Conservation (phyloP, 768 basidiomycete genomes). For the Fistulinella prunicolor region DNA sequence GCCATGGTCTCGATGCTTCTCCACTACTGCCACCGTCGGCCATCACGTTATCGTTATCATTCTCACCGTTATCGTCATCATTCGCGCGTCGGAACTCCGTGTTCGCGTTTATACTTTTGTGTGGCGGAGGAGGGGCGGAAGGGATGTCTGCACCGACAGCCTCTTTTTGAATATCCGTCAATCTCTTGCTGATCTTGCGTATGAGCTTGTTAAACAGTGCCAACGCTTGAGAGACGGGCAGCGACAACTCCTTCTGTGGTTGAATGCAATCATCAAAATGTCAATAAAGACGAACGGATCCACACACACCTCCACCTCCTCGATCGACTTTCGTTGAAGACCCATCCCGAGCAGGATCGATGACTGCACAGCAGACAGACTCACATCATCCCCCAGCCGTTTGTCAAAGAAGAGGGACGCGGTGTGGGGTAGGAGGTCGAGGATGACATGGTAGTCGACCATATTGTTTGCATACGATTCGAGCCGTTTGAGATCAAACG, state of each 20-base stretch:
- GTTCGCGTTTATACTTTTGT: conserved; percentile 1
- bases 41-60: conserved; percentile 11
- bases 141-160: conserved; percentile 68
- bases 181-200: conserved; percentile 73
- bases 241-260: conserved; percentile 66
- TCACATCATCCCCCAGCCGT: conserved; percentile 60
- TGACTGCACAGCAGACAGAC: conserved; percentile 84
- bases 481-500: conserved; percentile 94
- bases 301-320: conserved; percentile 74
- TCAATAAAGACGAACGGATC: too few species aligned
- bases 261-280: too few species aligned
- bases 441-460: conserved; percentile 94
- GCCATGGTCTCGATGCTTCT: conserved; percentile 31
- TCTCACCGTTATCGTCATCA: background rate
- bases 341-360: conserved; percentile 89
- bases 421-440: conserved; percentile 84
- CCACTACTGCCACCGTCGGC: conserved; percentile 3
- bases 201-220: conserved; percentile 91
- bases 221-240: conserved; percentile 83
- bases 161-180: conserved; percentile 77
- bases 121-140: conserved; percentile 31
- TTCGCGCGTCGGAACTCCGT: conserved; percentile 7
- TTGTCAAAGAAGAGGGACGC: conserved; percentile 84
- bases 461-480: conserved; percentile 95
- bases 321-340: conserved; percentile 83